A percentile compares a stretch with the other conserved stretches of the same genome.
Evolutionary conservation across 208 protist genomes (phyloP).

Genomic region (Leishmania turanica): DNA sequence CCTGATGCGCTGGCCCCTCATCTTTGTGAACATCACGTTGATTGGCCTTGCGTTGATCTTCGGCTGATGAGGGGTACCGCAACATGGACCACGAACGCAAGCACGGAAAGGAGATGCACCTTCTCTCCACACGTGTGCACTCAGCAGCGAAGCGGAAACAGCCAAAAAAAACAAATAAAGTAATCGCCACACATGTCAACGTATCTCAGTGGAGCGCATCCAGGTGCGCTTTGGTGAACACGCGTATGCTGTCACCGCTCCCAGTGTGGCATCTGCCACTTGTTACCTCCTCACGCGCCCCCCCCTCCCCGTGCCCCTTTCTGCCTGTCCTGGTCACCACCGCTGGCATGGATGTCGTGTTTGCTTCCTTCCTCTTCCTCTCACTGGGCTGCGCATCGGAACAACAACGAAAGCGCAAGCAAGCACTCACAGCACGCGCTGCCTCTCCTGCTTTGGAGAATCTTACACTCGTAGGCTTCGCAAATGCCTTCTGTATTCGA

Average conservation of each 20-base stretch:
- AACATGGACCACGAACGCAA: background rate
- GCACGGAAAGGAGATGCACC: background rate
- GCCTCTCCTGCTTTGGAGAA: background rate
- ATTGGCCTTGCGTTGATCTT: conserved; percentile 74
- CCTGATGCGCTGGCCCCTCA: conserved; percentile 80
- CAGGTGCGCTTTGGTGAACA: background rate
- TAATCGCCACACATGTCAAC: background rate
- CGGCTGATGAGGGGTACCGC: conserved; percentile 35
- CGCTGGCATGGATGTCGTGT: background rate
- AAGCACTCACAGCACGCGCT: background rate
- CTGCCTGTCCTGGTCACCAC: background rate
- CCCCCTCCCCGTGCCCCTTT: background rate
- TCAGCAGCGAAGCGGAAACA: background rate
- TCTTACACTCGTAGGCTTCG: background rate
- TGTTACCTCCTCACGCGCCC: background rate
- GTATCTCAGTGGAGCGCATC: background rate
- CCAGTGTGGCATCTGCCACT: background rate
- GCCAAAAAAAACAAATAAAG: background rate
- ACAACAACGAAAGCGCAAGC: background rate
- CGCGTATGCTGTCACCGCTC: background rate
- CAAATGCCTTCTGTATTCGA: background rate
- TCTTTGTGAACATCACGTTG: conserved; percentile 71
- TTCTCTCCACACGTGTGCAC: background rate
- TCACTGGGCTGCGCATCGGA: background rate
- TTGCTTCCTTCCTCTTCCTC: background rate